Conservation (phyloP, 495 filamentous ascomycete species). For the Aspergillus bridgeri region DNA sequence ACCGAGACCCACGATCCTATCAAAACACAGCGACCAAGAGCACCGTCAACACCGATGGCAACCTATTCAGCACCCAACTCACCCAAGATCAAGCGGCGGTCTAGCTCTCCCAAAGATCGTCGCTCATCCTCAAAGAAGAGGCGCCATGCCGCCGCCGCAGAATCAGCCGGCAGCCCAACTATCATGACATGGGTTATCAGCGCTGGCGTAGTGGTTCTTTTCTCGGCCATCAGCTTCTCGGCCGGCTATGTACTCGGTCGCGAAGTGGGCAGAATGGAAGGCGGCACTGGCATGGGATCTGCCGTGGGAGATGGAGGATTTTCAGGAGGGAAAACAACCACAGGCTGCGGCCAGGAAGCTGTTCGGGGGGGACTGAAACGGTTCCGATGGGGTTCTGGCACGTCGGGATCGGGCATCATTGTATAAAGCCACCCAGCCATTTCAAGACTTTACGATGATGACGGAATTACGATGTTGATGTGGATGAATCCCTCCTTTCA, state of each 20-base stretch:
- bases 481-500: background rate
- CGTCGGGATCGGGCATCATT: constrained; percentile 36
- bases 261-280: constrained; percentile 73
- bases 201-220: constrained; percentile 87
- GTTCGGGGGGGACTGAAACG: constrained; percentile 41
- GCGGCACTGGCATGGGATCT: constrained; percentile 35
- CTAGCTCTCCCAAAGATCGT: constrained; percentile 52
- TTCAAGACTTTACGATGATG: background rate
- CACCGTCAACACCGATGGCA: constrained; percentile 21
- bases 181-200: constrained; percentile 88
- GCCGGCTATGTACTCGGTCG: constrained; percentile 87
- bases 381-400: constrained; percentile 42
- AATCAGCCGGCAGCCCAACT: constrained; percentile 53
- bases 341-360: constrained; percentile 42
- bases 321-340: constrained; percentile 30
- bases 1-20: constrained; percentile 6
- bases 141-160: constrained; percentile 32
- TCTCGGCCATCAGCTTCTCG: constrained; percentile 88
- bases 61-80: constrained; percentile 17
- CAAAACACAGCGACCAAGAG: constrained; percentile 6
- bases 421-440: constrained; percentile 14
- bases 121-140: constrained; percentile 54
- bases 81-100: constrained; percentile 49
- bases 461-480: background rate
- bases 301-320: constrained; percentile 31